Evolutionary conservation across 495 filamentous ascomycete species (phyloP), one percentile per base, ranked within the genome.

Genomic region (Trichoderma gamsii): DNA sequence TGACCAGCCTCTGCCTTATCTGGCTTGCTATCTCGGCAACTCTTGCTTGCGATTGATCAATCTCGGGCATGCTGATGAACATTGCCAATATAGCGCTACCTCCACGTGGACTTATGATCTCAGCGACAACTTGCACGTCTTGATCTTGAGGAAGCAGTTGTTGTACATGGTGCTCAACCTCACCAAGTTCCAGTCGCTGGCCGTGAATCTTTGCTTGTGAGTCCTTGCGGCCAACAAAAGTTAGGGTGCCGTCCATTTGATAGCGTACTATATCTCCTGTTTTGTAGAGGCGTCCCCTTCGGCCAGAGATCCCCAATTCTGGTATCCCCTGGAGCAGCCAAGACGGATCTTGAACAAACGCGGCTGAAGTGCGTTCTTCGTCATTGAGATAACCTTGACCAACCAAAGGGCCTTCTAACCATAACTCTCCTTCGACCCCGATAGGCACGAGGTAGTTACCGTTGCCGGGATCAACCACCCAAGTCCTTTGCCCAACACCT

Each of bases 241-340:
- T 78, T 18, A 89, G 73, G 0, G 83, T 79, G 6, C 86, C 85
- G 18, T 85, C 83, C 27, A 82, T 78, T 35, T 82, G 76, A 68
- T 89, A 88, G 29, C 81, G 79, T 7, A 87, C 87, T 44, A 89
- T 70, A 71, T 90, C 88, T 6, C 88, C 87, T 2, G 87, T 89
- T 75, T 87, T 89, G 73, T 92, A 92, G n/a, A 90, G 76, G 63
- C 86, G 79, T 18, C 72, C 73, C 4, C 73, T 66, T 7, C 72
- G 43, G 12, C 43, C 43, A 18, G 35, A 38, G 3, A 38, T 38
- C 8, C 35, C 35, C 5, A 38, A 38, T 38, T 38, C 35, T 38
- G 35, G 35, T 9, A 38, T 3, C 5, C 43, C 43, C 4, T 46
- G 7, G 12, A 46, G 5, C 5, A 46, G 5, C 43, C 43, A 46